A percentile compares a stretch with the other conserved stretches of the same genome.
phyloP scores from a whole-genome alignment of 352 stramenopile species.

The Phytopythium delawarense region DNA sequence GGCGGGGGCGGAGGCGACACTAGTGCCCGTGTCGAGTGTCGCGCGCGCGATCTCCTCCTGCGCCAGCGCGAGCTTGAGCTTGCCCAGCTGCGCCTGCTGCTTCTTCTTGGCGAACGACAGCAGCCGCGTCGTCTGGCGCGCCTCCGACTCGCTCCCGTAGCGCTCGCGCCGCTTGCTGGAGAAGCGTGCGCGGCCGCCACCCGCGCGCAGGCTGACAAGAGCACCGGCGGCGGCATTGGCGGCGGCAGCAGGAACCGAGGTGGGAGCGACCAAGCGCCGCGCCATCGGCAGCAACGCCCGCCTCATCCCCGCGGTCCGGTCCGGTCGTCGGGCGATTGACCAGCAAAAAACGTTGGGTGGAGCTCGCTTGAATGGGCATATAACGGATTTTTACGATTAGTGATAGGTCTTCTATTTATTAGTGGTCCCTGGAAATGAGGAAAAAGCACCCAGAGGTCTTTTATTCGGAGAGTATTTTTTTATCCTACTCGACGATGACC shows the following conservation, averaged over 20 bases:
- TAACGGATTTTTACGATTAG: too few relatives aligned
- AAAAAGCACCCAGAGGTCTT: too few relatives aligned
- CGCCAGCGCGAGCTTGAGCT: constrained; percentile 27
- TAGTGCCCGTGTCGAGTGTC: not conserved
- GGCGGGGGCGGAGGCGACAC: too few relatives aligned
- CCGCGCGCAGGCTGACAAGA: too few relatives aligned
- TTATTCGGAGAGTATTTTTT: too few relatives aligned
- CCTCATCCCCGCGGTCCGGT: not conserved
- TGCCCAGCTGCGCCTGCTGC: constrained; percentile 42
- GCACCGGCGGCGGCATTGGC: not conserved
- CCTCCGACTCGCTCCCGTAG: constrained; percentile 15
- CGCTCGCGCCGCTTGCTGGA: constrained; percentile 30
- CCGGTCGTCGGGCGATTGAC: not conserved
- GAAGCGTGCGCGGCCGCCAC: constrained; percentile 11
- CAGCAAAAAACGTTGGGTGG: too few relatives aligned
- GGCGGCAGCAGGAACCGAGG: not conserved
- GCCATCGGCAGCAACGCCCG: not conserved
- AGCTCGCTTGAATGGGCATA: too few relatives aligned
- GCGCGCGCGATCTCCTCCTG: constrained; percentile 15
- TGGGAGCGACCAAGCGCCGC: not conserved
- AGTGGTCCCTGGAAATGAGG: too few relatives aligned
- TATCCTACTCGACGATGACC: too few relatives aligned
- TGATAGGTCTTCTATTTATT: too few relatives aligned
- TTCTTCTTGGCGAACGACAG: constrained; percentile 32
- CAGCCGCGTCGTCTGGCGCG: constrained; percentile 14